Evolutionary conservation across 805 yeast genomes (phyloP).

Genomic region (Cyberlindnera americana): DNA sequence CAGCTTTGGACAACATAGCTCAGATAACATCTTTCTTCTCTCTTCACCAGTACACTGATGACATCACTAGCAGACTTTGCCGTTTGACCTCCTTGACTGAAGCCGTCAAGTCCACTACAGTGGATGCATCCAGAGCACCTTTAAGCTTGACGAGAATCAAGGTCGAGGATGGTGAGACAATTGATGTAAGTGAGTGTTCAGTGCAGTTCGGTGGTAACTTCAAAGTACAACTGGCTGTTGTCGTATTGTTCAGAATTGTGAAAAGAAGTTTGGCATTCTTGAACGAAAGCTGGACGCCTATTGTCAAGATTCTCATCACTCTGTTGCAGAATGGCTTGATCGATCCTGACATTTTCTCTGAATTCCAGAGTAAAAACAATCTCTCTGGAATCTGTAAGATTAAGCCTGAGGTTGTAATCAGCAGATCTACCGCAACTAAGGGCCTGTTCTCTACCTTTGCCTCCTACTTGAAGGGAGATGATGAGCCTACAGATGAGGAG

Average conservation of each 20-base stretch:
- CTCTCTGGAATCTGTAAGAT: constrained; percentile 57
- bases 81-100: constrained; percentile 60
- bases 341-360: constrained; percentile 59
- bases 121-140: constrained; percentile 7
- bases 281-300: constrained; percentile 48
- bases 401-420: constrained; percentile 62
- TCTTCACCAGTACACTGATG: constrained; percentile 55
- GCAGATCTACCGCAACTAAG: constrained; percentile 59
- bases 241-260: constrained; percentile 76
- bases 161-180: constrained; percentile 28
- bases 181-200: constrained; percentile 78
- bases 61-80: constrained; percentile 59
- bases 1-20: constrained; percentile 84
- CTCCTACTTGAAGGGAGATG: constrained; percentile 89
- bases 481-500: constrained; percentile 93
- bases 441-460: constrained; percentile 91
- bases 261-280: constrained; percentile 52
- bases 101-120: constrained; percentile 4
- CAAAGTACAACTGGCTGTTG: constrained; percentile 86
- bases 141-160: constrained; percentile 25
- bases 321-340: constrained; percentile 72
- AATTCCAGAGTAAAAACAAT: constrained; percentile 55
- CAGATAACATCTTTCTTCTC: constrained; percentile 66
- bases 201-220: constrained; percentile 86
- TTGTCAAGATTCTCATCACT: constrained; percentile 56